Evolutionary conservation across 306 rosid genomes (phyloP), one percentile per base, ranked within the genome.

Genomic region (Comarum palustre): DNA sequence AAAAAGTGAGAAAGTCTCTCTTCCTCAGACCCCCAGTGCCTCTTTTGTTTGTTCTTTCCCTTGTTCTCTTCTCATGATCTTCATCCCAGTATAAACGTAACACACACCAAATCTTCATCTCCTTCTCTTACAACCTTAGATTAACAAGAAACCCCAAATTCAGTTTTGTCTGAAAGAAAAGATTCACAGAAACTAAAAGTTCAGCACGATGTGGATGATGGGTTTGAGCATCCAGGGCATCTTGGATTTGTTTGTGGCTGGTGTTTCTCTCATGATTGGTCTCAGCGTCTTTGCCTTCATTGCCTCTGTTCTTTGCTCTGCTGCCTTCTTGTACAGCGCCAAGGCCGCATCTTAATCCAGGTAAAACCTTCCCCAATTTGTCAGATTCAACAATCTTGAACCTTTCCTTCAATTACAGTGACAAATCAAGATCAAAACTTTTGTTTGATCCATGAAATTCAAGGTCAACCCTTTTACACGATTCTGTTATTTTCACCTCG

Each of bases 241-340:
- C 20, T 19, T 91, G 77, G 98, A 91, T 86, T 83, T 93, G 77
- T 19, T 77, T n/a, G 81, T 93, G 14, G 96, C 96, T 1, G 92
- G 86, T 9, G 5, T 86, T 71, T 93, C 98, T 54, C 79, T 89
- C 61, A 32, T 86, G 72, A 77, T 91, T 41, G 91, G 89, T 15
- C 71, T 86, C 38, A 81, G 75, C 8, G 69, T 91, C 46, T 86
- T 88, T 6, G 88, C 91, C 58, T 78, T 89, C 77, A 85, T 85
- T 19, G 84, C 96, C 47, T 81, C 92, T 51, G 77, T 93, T 75
- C 91, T 93, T 3, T 89, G 92, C 74, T 88, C 75, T 46, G 86
- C 81, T 15, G 96, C 97, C 0, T 93, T 90, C 86, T 63, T 87
- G 57, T 73, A 81, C 74, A 84, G 82, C 78, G 88, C 88, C 78